Evolutionary conservation across 2,329 filamentous ascomycete species (phyloP).

Genomic region (Huntiella savannae): DNA sequence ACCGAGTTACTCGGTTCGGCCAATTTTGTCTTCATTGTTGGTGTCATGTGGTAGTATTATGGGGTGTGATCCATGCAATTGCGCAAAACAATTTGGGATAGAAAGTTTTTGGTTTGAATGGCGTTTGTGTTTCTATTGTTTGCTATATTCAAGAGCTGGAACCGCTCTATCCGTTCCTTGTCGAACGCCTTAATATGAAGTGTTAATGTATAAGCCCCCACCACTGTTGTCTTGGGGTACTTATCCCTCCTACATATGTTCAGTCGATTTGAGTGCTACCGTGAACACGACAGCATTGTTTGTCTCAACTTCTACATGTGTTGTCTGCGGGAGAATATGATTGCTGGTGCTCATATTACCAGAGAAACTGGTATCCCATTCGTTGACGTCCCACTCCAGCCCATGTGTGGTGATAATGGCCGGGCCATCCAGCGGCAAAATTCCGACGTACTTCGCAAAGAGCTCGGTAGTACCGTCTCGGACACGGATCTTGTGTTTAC

Average conservation of each 20-base stretch:
- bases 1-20: constrained; percentile 12
- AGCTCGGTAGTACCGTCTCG: constrained; percentile 27
- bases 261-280: constrained; percentile 20
- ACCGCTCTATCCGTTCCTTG: background rate
- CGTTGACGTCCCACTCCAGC: constrained; percentile 73
- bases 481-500: constrained; percentile 48
- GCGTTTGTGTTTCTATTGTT: constrained; percentile 5
- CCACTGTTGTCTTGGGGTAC: background rate
- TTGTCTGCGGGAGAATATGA: constrained; percentile 41
- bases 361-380: constrained; percentile 64
- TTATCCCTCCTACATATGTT: background rate
- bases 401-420: constrained; percentile 63
- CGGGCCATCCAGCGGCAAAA: constrained; percentile 66
- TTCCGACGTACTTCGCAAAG: constrained; percentile 66
- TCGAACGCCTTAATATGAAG: background rate
- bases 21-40: constrained; percentile 8
- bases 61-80: constrained; percentile 7
- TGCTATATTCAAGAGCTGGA: background rate
- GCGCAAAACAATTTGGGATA: constrained; percentile 1
- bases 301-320: constrained; percentile 43
- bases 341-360: constrained; percentile 65
- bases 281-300: constrained; percentile 54
- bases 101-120: constrained; percentile 10
- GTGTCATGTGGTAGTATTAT: constrained; percentile 9
- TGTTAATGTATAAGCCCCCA: background rate